Evolutionary conservation across 371 early-diverging fungal species (phyloP).

Genomic region (Mortierella sp.): DNA sequence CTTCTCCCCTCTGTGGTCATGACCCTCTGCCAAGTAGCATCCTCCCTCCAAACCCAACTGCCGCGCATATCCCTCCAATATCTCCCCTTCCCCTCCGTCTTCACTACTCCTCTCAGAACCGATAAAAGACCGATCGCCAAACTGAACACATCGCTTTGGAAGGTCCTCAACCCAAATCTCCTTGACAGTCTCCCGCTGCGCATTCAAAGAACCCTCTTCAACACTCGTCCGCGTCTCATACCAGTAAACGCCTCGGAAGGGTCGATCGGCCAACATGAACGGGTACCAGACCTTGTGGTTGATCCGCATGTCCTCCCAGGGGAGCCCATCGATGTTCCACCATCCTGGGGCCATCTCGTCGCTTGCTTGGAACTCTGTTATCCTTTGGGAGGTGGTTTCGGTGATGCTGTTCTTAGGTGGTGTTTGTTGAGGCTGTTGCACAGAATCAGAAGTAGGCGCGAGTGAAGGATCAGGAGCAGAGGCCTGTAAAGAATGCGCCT

Average conservation of each 20-base stretch:
- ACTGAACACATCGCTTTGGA: slow-evolving; percentile 33
- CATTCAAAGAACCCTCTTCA: slow-evolving; percentile 17
- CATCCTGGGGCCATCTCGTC: slow-evolving; percentile 57
- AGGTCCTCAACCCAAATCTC: slow-evolving; percentile 48
- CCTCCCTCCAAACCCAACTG: background rate
- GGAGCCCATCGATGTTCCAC: slow-evolving; percentile 34
- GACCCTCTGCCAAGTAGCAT: background rate
- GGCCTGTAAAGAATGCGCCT: slow-evolving; percentile 25
- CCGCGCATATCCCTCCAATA: background rate
- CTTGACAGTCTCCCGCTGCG: slow-evolving; percentile 41
- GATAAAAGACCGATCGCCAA: slow-evolving; percentile 18
- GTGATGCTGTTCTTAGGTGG: background rate
- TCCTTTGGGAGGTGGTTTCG: background rate
- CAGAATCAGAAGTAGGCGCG: background rate
- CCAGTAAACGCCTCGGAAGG: slow-evolving; percentile 42
- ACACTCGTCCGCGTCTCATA: slow-evolving; percentile 20
- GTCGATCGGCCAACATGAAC: slow-evolving; percentile 38
- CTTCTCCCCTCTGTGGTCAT: background rate
- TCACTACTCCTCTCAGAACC: background rate
- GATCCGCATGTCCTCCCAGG: slow-evolving; percentile 48
- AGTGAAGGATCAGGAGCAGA: background rate
- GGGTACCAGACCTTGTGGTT: slow-evolving; percentile 52
- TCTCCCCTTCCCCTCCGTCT: background rate
- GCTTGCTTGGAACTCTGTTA: slow-evolving; percentile 30
- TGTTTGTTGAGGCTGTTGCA: background rate